Conservation (phyloP, 768 basidiomycete genomes). For the Cystofilobasidium macerans region DNA sequence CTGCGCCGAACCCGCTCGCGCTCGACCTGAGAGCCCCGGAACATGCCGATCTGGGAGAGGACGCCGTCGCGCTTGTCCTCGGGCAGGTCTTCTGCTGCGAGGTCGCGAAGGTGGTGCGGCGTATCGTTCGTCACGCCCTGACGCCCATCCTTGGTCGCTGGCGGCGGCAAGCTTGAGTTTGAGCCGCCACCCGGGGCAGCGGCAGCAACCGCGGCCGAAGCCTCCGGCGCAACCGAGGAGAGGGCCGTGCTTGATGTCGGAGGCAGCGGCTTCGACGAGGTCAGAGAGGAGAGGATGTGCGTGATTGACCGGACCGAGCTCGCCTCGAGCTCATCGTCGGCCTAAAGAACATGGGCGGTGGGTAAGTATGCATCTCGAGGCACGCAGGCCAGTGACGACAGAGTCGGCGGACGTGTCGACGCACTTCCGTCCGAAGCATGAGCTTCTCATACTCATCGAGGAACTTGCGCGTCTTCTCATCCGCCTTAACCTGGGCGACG, state of each 20-base stretch:
- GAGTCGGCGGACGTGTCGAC: constrained; percentile 31
- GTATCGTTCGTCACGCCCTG: not conserved
- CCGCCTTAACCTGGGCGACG: constrained; percentile 71
- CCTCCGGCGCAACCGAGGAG: not conserved
- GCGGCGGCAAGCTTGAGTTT: not conserved
- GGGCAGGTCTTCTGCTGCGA: constrained; percentile 91
- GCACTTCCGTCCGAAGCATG: constrained; percentile 69
- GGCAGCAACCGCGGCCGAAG: no score
- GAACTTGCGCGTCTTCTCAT: constrained; percentile 83
- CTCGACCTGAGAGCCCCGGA: constrained; percentile 43
- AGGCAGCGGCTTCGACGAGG: constrained; percentile 30
- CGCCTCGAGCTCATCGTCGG: constrained; percentile 55
- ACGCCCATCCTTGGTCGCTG: not conserved
- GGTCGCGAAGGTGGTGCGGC: constrained; percentile 84
- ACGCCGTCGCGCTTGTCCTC: constrained; percentile 85
- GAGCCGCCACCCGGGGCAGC: no score
- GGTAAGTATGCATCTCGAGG: not conserved
- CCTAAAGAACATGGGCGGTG: no score
- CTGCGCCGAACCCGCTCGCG: constrained; percentile 75
- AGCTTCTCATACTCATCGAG: constrained; percentile 73
- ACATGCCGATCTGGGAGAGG: constrained; percentile 90
- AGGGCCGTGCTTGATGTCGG: constrained; percentile 49
- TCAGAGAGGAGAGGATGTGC: constrained; percentile 26
- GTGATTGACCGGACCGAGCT: constrained; percentile 48
- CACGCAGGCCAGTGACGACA: constrained; percentile 5